A percentile compares a stretch with the other conserved stretches of the same genome.
These are phyloP conservation scores for Eucalyptus pauciflora DNA, from an alignment of 345 rosid species.

Conservation along the genomic window DNA sequence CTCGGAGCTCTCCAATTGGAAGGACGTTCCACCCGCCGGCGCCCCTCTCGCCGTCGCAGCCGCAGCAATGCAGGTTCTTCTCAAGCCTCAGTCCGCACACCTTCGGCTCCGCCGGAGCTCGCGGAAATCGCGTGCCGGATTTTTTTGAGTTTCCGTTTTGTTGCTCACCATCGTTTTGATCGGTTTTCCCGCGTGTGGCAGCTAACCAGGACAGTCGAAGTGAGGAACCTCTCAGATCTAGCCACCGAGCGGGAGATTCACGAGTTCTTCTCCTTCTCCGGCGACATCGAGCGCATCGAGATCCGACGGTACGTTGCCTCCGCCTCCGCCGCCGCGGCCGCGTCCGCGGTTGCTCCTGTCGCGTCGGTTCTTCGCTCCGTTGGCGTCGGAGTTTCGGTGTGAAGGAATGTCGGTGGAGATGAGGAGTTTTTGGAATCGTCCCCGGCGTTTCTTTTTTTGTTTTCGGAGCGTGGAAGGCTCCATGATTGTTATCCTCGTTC, in stretches of 20 bases:
- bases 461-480: background rate
- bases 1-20: background rate
- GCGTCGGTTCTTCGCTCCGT: background rate
- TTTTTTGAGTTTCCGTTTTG: background rate
- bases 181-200: background rate
- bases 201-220: slow-evolving; percentile 77
- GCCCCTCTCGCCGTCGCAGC: background rate
- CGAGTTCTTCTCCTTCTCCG: slow-evolving; percentile 97
- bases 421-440: background rate
- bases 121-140: background rate
- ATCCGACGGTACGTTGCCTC: slow-evolving; percentile 32
- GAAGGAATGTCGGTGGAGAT: background rate
- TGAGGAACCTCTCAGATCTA: slow-evolving; percentile 84
- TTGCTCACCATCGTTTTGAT: background rate
- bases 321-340: background rate
- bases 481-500: background rate
- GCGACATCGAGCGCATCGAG: slow-evolving; percentile 68
- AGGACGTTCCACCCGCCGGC: background rate
- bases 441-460: background rate
- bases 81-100: background rate
- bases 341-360: background rate
- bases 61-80: background rate
- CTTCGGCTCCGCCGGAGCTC: background rate
- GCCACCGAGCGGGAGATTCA: slow-evolving; percentile 94
- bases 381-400: background rate